phyloP scores from a whole-genome alignment of 2,329 filamentous ascomycete species.

The Aspergillus candidus region DNA sequence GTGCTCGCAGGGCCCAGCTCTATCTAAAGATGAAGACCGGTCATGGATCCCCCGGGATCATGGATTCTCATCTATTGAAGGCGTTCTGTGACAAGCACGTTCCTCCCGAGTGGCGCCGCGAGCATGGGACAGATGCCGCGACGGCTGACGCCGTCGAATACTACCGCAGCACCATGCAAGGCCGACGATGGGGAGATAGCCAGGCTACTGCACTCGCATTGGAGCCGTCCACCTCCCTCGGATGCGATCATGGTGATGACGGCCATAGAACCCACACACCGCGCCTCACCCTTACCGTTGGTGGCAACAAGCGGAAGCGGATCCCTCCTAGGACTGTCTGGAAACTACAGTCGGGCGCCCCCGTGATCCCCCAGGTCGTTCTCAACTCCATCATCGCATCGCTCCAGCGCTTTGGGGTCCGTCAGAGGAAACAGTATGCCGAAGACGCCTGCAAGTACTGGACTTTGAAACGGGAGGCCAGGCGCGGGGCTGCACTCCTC shows the following conservation, averaged over 20 bases:
- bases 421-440: slow-evolving; percentile 86
- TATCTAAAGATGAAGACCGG: slow-evolving; percentile 96
- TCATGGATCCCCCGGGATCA: slow-evolving; percentile 68
- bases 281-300: slow-evolving; percentile 49
- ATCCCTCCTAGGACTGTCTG: slow-evolving; percentile 62
- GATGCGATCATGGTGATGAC: slow-evolving; percentile 45
- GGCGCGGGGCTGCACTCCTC: slow-evolving; percentile 81
- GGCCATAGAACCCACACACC: slow-evolving; percentile 36
- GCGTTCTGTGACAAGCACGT: slow-evolving; percentile 96
- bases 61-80: slow-evolving; percentile 78
- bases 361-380: slow-evolving; percentile 84
- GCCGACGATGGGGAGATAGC: slow-evolving; percentile 85
- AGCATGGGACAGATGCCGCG: slow-evolving; percentile 74
- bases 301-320: slow-evolving; percentile 55
- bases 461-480: slow-evolving; percentile 91
- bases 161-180: slow-evolving; percentile 84
- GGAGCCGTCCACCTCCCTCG: slow-evolving; percentile 63
- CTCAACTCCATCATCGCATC: slow-evolving; percentile 80
- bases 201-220: slow-evolving; percentile 75
- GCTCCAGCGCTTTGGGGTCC: slow-evolving; percentile 72
- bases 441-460: slow-evolving; percentile 94
- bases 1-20: slow-evolving; percentile 77
- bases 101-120: slow-evolving; percentile 77
- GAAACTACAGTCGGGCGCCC: slow-evolving; percentile 90
- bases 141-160: slow-evolving; percentile 79